These are phyloP conservation scores for Russula sp. DNA, from an alignment of 768 basidiomycete species.

Conservation along the genomic window DNA sequence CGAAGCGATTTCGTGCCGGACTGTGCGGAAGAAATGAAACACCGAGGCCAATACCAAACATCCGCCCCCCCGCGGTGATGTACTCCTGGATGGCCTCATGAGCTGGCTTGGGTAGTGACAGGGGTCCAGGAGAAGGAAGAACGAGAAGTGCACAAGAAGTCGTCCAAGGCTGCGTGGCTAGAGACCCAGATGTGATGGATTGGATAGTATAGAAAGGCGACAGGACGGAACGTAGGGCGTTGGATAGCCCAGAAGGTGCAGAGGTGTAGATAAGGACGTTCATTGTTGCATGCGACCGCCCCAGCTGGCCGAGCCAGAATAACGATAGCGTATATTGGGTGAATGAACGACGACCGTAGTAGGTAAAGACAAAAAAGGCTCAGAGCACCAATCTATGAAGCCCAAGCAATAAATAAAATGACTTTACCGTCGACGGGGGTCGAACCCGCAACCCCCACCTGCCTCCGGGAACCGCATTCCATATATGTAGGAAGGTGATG, in stretches of 20 bases:
- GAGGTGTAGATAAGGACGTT: constrained; percentile 69
- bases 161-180: constrained; percentile 73
- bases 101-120: constrained; percentile 35
- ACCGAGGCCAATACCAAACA: constrained; percentile 60
- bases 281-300: constrained; percentile 36
- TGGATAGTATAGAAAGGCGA: constrained; percentile 76
- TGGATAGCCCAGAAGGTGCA: constrained; percentile 25
- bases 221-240: constrained; percentile 49
- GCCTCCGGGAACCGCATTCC: background rate
- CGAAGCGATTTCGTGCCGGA: constrained; percentile 31
- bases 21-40: constrained; percentile 39
- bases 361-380: background rate
- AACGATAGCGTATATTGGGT: too few relatives aligned
- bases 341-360: too few relatives aligned
- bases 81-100: constrained; percentile 47
- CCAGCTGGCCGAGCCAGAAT: background rate
- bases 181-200: constrained; percentile 47
- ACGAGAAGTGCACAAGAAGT: constrained; percentile 72
- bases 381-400: background rate
- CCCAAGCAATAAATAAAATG: background rate
- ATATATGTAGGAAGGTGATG: constrained; percentile 32
- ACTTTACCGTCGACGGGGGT: constrained; percentile 31
- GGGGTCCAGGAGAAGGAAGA: constrained; percentile 49
- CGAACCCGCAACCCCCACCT: constrained; percentile 35
- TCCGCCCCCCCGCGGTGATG: constrained; percentile 61